A percentile compares a stretch with the other conserved stretches of the same genome.
phyloP scores from a whole-genome alignment of 192 early-diverging fungal species.

The Diversispora eburnea region DNA sequence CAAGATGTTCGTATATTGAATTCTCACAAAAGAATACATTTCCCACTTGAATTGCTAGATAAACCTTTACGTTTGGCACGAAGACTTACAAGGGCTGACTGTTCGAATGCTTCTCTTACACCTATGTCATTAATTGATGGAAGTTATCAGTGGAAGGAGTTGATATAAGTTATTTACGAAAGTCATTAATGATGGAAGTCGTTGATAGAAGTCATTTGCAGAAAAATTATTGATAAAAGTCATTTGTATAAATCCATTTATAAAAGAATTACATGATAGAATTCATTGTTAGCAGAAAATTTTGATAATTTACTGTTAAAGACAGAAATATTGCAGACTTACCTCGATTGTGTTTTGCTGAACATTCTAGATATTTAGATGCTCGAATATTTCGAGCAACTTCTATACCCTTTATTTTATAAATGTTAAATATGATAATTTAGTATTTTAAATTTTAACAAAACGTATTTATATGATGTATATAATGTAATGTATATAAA shows the following conservation, averaged over 20 bases:
- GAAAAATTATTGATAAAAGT: too few relatives aligned
- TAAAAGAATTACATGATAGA: too few relatives aligned
- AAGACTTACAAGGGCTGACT: slow-evolving; percentile 82
- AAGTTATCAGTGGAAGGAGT: too few relatives aligned
- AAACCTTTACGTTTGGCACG: slow-evolving; percentile 32
- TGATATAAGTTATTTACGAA: too few relatives aligned
- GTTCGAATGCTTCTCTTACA: slow-evolving; percentile 83
- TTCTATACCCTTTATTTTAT: slow-evolving; percentile 52
- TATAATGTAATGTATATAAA: background rate
- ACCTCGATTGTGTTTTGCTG: slow-evolving; percentile 55
- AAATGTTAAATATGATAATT: background rate
- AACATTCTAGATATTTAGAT: slow-evolving; percentile 87
- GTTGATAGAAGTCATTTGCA: too few relatives aligned
- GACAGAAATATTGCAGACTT: background rate
- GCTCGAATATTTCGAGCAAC: slow-evolving; percentile 86
- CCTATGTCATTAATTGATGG: slow-evolving; percentile 58
- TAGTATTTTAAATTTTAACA: background rate
- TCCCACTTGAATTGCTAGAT: background rate
- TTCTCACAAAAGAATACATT: slow-evolving; percentile 2
- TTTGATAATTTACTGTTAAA: background rate
- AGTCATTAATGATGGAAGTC: slow-evolving; percentile 46
- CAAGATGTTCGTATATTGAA: background rate
- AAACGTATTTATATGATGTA: background rate
- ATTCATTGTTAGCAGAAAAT: background rate
- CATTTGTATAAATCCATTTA: too few relatives aligned